These are phyloP conservation scores for Leptographium galeiforme DNA, from an alignment of 2,329 filamentous ascomycete genomes.

Conservation along the genomic window DNA sequence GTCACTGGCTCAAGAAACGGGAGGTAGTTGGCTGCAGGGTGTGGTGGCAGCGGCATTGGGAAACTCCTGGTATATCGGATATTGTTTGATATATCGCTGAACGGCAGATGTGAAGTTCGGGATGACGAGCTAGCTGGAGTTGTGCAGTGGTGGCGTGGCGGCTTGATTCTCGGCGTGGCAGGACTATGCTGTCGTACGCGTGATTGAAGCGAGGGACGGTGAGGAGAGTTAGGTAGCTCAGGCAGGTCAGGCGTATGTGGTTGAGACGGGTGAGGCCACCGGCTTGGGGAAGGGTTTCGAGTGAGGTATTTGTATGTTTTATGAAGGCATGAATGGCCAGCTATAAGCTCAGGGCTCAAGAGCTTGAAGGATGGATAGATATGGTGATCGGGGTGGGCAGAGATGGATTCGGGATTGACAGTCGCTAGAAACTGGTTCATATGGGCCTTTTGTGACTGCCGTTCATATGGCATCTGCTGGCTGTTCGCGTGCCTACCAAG, in stretches of 20 bases:
- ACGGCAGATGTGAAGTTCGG: not conserved
- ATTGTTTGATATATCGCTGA: not conserved
- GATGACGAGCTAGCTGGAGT: not conserved
- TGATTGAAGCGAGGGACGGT: too few relatives aligned
- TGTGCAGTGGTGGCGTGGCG: not conserved
- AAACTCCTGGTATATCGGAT: not conserved
- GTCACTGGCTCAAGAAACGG: not conserved
- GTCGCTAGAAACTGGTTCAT: not conserved
- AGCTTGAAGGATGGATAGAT: not conserved
- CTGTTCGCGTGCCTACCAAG: not conserved
- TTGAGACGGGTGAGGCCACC: too few relatives aligned
- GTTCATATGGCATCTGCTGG: not conserved
- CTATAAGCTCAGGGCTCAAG: not conserved
- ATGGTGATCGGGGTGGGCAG: not conserved
- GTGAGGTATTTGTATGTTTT: too few relatives aligned
- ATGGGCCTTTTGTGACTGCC: not conserved
- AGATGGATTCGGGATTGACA: not conserved
- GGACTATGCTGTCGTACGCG: not conserved
- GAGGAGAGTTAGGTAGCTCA: too few relatives aligned
- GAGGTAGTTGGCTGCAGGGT: slow-evolving; percentile 1
- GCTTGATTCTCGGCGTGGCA: not conserved
- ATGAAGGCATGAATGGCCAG: not conserved
- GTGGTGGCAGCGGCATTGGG: not conserved
- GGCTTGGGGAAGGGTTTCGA: not conserved
- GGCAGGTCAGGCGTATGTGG: too few relatives aligned